Base-by-base conservation (phyloP, 306 rosid genomes). In the Betula pendula region DNA sequence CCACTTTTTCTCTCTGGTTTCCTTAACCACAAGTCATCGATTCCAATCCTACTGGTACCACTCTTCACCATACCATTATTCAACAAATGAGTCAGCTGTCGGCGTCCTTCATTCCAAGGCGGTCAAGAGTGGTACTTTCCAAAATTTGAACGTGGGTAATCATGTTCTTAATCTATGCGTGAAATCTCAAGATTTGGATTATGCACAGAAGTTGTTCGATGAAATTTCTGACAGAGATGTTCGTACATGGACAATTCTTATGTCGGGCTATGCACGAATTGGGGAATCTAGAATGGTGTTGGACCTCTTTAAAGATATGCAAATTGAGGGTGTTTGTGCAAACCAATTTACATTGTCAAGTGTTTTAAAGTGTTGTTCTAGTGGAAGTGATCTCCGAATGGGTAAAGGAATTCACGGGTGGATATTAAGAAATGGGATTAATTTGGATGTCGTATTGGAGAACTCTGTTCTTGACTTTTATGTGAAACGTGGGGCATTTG, bases 371-470 rank as follows among this genome's bases (percentile, higher is more conserved):
- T 89, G 88, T 70, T 89, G 90, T 79, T 87, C 94, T 25, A 68
- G 82, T 68, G 80, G 50, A 58, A 81, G 76, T 27, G 85, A 91
- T 78, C 75, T 85, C 75, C 79, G 20, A 70, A 72, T 77, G 45
- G 98, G 90, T 48, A 94, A 84, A 81, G 91, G 71, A 35, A 75
- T 90, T 70, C 98, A 94, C 14, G 96, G 91, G 2, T 94, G 97
- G 98, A 90, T 91, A 10, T 62, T 94, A 62, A 84, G 77, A 75
- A 89, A 77, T 84, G 92, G 91, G 78, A 74, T 94, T 76, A 82
- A 80, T 33, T 77, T 81, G n/a, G 98, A 94, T 81, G 84, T 84
- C 44, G 91, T 89, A 77, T 81, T 94, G 68, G 85, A 84, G 67
- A 94, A 94, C 73, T 86, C 98, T 68, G 51, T 90, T 66, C 91